Conservation (phyloP, 768 basidiomycete species). For the Suillus subaureus region DNA sequence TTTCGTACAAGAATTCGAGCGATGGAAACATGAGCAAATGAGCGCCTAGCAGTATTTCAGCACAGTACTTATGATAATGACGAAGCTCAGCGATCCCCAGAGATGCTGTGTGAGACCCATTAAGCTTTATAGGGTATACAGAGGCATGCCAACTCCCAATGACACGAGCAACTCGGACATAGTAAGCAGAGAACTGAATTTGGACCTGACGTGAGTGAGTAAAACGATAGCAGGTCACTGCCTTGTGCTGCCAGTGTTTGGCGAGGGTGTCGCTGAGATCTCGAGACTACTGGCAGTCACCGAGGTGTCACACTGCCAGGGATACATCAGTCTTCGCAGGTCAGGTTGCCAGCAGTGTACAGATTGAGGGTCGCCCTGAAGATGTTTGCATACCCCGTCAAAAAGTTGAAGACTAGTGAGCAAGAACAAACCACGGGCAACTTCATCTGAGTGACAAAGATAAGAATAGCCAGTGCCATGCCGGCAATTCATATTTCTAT, state of each 20-base stretch:
- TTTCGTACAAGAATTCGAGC: background rate
- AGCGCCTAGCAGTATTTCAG: background rate
- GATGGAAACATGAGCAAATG: background rate
- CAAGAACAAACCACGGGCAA: too few relatives aligned
- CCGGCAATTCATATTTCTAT: too few relatives aligned
- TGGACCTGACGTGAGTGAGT: background rate
- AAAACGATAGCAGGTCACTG: background rate
- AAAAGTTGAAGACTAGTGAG: background rate
- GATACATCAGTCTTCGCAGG: background rate
- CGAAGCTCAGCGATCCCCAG: background rate
- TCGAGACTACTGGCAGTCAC: background rate
- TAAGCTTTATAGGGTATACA: background rate
- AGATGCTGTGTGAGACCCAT: background rate
- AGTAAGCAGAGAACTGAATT: background rate
- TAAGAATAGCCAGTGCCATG: too few relatives aligned
- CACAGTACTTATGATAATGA: background rate
- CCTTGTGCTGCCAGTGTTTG: background rate
- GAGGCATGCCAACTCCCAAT: background rate
- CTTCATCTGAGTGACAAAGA: too few relatives aligned
- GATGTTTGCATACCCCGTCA: background rate
- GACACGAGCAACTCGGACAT: background rate
- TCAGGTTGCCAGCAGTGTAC: background rate
- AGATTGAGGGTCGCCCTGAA: background rate
- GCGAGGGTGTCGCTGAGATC: background rate
- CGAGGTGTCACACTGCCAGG: background rate